Evolutionary conservation across 2,329 filamentous ascomycete genomes (phyloP).

Genomic region (Penicillium griseofulvum): DNA sequence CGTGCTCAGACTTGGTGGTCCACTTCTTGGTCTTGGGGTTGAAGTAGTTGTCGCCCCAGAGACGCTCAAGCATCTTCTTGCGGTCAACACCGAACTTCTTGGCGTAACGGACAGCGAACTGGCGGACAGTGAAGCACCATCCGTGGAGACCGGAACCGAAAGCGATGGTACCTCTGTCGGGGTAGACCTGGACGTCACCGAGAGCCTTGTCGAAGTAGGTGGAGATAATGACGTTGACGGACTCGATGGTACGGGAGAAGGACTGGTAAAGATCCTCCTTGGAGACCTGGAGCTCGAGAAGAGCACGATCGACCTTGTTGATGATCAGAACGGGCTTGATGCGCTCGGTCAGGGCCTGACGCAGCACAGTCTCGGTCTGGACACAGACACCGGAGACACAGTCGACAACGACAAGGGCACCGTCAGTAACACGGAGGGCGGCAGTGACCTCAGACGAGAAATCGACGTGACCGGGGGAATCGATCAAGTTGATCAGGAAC

Average conservation of each 20-base stretch:
- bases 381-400: constrained; percentile 99
- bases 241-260: constrained; percentile 99
- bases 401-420: constrained; percentile 99
- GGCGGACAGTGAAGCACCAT: constrained; percentile 98
- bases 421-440: constrained; percentile 98
- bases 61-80: constrained; percentile 99
- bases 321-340: constrained; percentile 99
- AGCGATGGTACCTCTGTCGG: constrained; percentile 93
- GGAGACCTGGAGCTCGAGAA: constrained; percentile 96
- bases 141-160: constrained; percentile 99
- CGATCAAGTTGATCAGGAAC: constrained; percentile 99
- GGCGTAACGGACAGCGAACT: constrained; percentile 93
- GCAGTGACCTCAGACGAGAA: constrained; percentile 99
- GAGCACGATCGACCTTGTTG: constrained; percentile 99
- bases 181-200: constrained; percentile 98
- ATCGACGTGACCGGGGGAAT: constrained; percentile 99
- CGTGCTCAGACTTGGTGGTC: constrained; percentile 80
- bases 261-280: constrained; percentile 99
- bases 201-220: constrained; percentile 97
- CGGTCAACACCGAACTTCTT: constrained; percentile 99
- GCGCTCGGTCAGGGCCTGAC: constrained; percentile 98
- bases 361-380: constrained; percentile 98
- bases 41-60: constrained; percentile 99
- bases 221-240: constrained; percentile 99
- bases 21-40: constrained; percentile 99